Evolutionary conservation across 1,284 basidiomycete genomes (phyloP).

Genomic region (Boletus sp.): DNA sequence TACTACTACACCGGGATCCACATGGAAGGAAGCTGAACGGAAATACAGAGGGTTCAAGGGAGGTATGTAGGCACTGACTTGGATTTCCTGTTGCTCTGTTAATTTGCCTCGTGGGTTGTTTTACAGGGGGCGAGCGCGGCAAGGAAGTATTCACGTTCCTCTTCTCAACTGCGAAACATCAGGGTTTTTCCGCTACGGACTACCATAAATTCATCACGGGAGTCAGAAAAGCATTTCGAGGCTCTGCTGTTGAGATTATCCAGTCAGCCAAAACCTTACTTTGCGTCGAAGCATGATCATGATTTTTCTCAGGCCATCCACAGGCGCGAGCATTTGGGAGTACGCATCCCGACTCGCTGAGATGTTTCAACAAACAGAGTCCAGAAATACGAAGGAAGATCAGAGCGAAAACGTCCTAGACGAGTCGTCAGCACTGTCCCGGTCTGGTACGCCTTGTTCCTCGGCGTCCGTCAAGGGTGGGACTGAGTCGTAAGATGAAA

Average conservation of each 20-base stretch:
- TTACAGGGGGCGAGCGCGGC: slow-evolving; percentile 18
- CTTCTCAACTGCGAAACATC: slow-evolving; percentile 22
- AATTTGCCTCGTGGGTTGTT: neutral
- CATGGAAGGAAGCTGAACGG: slow-evolving; percentile 15
- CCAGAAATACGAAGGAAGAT: slow-evolving; percentile 2
- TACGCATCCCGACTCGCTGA: neutral
- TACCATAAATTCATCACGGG: slow-evolving; percentile 24
- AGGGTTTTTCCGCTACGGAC: slow-evolving; percentile 16
- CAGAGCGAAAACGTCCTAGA: neutral
- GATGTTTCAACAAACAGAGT: slow-evolving; percentile 20
- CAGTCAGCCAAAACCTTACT: slow-evolving; percentile 16
- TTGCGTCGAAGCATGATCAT: neutral
- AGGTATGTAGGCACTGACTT: slow-evolving; percentile 16
- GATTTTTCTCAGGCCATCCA: slow-evolving; percentile 13
- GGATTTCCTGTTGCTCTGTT: neutral
- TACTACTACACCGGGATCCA: neutral
- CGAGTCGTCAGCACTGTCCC: neutral
- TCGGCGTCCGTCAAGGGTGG: slow-evolving; percentile 16
- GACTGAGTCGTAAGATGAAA: slow-evolving; percentile 20
- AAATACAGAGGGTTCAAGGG: slow-evolving; percentile 21
- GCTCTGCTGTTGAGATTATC: neutral
- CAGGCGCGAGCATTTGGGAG: slow-evolving; percentile 22
- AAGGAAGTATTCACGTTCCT: slow-evolving; percentile 16
- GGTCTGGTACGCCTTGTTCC: slow-evolving; percentile 21
- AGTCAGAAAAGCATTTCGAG: slow-evolving; percentile 8